Conservation (phyloP, 2,329 filamentous ascomycete species). For the Magnaporthiopsis incrustans region DNA sequence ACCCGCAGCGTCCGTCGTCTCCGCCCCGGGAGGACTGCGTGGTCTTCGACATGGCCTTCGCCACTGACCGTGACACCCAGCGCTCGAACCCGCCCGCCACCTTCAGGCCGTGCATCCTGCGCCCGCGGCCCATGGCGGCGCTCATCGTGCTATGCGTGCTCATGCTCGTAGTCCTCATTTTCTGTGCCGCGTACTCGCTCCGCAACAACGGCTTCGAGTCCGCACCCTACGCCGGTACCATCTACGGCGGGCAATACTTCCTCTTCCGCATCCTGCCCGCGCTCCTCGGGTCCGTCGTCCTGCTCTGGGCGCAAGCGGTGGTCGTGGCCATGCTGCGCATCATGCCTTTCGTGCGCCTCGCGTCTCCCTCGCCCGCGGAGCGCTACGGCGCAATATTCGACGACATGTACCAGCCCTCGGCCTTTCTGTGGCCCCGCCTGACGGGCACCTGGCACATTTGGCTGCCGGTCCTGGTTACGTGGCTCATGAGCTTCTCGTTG, state of each 20-base stretch:
- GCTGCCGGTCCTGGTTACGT: constrained; percentile 59
- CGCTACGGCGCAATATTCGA: constrained; percentile 60
- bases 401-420: constrained; percentile 54
- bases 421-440: constrained; percentile 52
- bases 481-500: constrained; percentile 71
- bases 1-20: constrained; percentile 14
- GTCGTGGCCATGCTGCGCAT: constrained; percentile 67
- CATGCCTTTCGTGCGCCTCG: constrained; percentile 71
- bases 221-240: constrained; percentile 54
- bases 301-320: constrained; percentile 71
- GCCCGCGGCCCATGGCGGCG: constrained; percentile 53
- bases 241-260: constrained; percentile 72
- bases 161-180: constrained; percentile 65
- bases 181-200: constrained; percentile 62
- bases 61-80: constrained; percentile 25
- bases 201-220: constrained; percentile 60
- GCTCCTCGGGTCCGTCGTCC: constrained; percentile 59
- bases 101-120: constrained; percentile 65
- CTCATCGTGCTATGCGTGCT: constrained; percentile 55
- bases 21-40: constrained; percentile 21
- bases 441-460: constrained; percentile 59
- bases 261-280: constrained; percentile 80
- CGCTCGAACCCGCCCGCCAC: constrained; percentile 24
- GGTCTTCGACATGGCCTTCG: constrained; percentile 19
- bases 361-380: constrained; percentile 49